Percentiles rank a stretch among this genome's conserved stretches.
Evolutionary conservation across 2,329 filamentous ascomycete genomes (phyloP).

Genomic region (Coniochaeta sp.): DNA sequence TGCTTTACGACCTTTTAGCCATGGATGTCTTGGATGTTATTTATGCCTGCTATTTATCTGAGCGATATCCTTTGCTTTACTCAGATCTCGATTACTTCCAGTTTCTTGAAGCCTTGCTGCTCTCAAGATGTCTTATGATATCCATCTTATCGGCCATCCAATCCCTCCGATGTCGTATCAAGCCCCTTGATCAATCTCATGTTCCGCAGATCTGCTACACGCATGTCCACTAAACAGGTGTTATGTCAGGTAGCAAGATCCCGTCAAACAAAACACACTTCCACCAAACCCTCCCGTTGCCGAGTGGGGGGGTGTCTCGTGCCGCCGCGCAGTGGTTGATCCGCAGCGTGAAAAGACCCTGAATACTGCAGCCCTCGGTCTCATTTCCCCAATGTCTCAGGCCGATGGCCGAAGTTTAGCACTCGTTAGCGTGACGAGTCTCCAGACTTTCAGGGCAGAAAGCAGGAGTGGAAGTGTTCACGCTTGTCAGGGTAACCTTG

Average conservation of each 20-base stretch:
- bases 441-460: background rate
- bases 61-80: background rate
- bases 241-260: conserved; percentile 1
- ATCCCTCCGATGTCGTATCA: background rate
- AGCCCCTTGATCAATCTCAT: background rate
- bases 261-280: background rate
- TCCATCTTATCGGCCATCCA: background rate
- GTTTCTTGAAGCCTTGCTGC: too few species aligned
- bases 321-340: background rate
- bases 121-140: too few species aligned
- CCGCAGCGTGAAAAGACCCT: background rate
- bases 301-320: background rate
- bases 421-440: background rate
- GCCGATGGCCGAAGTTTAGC: background rate
- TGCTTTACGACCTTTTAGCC: background rate
- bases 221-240: background rate
- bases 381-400: conserved; percentile 1
- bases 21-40: background rate
- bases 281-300: background rate
- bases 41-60: background rate
- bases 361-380: background rate
- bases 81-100: too few species aligned
- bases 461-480: background rate
- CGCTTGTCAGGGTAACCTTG: background rate
- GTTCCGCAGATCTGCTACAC: background rate